A percentile compares a stretch with the other conserved stretches of the same genome.
Conservation (phyloP, 2,329 filamentous ascomycete genomes). For the Colletotrichum somersetense region DNA sequence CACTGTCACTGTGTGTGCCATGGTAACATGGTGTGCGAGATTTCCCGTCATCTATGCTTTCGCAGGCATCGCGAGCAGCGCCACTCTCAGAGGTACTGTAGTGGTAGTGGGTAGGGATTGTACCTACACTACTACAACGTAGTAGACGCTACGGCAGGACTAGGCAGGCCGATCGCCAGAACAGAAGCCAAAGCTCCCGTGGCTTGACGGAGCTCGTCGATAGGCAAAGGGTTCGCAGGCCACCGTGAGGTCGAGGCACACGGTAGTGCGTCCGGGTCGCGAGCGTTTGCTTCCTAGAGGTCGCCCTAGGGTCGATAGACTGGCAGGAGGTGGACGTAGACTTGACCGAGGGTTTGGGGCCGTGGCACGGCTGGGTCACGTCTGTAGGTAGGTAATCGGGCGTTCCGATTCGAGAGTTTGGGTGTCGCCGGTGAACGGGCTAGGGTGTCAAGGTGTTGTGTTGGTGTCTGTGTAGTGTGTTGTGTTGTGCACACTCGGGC, state of each 20-base stretch:
- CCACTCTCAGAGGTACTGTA: neutral
- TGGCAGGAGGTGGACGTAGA: constrained; percentile 18
- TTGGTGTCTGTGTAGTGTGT: constrained; percentile 16
- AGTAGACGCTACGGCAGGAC: constrained; percentile 16
- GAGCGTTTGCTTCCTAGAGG: constrained; percentile 4
- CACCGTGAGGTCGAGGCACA: constrained; percentile 22
- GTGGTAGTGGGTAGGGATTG: too few species aligned
- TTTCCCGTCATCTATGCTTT: constrained; percentile 1
- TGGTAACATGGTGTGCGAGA: neutral
- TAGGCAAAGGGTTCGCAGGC: constrained; percentile 15
- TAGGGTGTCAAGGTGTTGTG: constrained; percentile 22
- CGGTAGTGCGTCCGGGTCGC: constrained; percentile 20
- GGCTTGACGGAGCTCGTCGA: neutral
- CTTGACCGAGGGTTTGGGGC: constrained; percentile 7
- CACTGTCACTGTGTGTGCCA: constrained; percentile 18
- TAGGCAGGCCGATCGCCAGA: constrained; percentile 19
- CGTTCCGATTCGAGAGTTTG: constrained; percentile 28
- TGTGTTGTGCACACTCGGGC: constrained; percentile 20
- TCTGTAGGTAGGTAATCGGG: neutral
- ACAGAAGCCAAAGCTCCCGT: constrained; percentile 23
- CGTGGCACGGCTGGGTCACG: constrained; percentile 19
- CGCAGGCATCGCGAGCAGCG: constrained; percentile 5
- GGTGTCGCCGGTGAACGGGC: constrained; percentile 14
- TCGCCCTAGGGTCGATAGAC: constrained; percentile 23
- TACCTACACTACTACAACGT: too few species aligned